Base-by-base conservation (phyloP, 306 rosid species). In the Trichosanthes truncata region DNA sequence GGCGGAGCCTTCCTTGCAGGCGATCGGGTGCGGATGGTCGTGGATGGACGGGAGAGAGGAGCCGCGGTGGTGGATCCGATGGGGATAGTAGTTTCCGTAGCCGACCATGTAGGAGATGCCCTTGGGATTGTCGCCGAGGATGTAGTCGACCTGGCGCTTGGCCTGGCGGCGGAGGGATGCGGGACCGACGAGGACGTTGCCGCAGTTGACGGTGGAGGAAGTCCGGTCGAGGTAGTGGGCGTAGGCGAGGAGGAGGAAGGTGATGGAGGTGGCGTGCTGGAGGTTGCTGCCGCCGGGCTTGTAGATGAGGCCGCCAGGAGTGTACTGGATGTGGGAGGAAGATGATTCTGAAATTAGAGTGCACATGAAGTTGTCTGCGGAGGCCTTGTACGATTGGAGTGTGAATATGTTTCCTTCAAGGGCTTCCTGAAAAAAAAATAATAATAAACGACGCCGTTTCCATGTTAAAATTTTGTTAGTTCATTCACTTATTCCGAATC, bases 81-180 rank as follows among this genome's bases (percentile, higher is more conserved):
- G 90, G 0, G 98, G 98, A 59, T 84, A 91, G n/a, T 79, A 61
- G 79, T 87, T 82, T 9, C 97, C 48, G 20, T 89, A 95, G 15
- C 97, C 98, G 57, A 95, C 96, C 98, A 95, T 95, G 85, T 95
- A 95, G 0, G 98, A 95, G 79, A 95, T 29, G 5, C 91, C 87
- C 85, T 86, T 81, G 0, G 97, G 98, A 51, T 95, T 92, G 35
- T 89, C 85, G 0, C 98, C 98, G 29, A 95, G 68, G 31, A 95
- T 86, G 90, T 95, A 95, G 68, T 95, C 98, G 56, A 92, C 97
- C 62, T 95, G 98, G n/a, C 26, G 85, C 57, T 95, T 92, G 48
- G 97, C 95, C 3, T 38, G 86, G 11, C 83, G 85, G 18, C 97
- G 85, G 51, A 92, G 96, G 31, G 91, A n/a, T 21, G 85, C 81